Evolutionary conservation across 2,329 filamentous ascomycete genomes (phyloP).

Genomic region (Penicillium sp.): DNA sequence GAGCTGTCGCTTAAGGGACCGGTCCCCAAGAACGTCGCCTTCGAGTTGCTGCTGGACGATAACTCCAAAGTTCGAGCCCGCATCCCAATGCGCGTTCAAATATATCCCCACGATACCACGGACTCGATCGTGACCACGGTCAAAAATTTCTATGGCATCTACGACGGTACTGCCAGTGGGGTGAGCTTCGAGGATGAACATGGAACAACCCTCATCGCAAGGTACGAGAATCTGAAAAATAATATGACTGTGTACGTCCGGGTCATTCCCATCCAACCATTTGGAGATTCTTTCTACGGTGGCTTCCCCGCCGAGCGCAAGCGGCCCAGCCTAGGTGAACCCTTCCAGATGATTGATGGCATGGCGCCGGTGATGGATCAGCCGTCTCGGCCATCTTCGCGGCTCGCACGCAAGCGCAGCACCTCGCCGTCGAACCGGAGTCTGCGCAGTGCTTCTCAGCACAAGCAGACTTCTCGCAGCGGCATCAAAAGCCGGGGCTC

Average conservation of each 20-base stretch:
- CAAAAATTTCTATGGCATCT: constrained; percentile 98
- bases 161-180: constrained; percentile 74
- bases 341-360: constrained; percentile 63
- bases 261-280: constrained; percentile 64
- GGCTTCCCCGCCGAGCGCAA: constrained; percentile 54
- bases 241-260: constrained; percentile 93
- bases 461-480: constrained; percentile 68
- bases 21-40: constrained; percentile 60
- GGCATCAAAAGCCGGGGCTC: constrained; percentile 65
- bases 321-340: constrained; percentile 61
- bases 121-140: constrained; percentile 97
- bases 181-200: constrained; percentile 93
- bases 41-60: constrained; percentile 61
- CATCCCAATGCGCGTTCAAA: constrained; percentile 70
- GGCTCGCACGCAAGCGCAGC: constrained; percentile 72
- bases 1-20: constrained; percentile 39
- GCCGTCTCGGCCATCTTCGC: constrained; percentile 66
- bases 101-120: constrained; percentile 92
- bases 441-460: constrained; percentile 74
- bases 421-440: constrained; percentile 70
- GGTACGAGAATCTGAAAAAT: constrained; percentile 91
- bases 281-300: constrained; percentile 46
- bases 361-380: constrained; percentile 52
- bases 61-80: constrained; percentile 58
- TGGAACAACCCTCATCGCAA: constrained; percentile 87